Evolutionary conservation across 331 rosid genomes (phyloP).

Genomic region (Malus hybrid): DNA sequence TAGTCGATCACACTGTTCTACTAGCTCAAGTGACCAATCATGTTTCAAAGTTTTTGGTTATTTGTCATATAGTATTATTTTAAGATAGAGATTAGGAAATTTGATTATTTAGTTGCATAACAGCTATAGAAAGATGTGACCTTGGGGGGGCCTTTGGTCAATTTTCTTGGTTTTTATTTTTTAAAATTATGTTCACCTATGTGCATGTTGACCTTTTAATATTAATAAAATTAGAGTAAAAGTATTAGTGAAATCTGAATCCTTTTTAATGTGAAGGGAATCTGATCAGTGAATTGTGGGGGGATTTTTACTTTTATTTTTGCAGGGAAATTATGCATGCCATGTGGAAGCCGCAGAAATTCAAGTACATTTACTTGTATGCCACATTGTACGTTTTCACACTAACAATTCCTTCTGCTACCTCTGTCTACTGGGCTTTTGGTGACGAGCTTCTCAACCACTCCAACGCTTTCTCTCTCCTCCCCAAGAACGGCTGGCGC

Average conservation of each 20-base stretch:
- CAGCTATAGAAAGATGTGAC: neutral
- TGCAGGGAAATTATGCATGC: slow-evolving; percentile 98
- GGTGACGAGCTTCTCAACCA: slow-evolving; percentile 84
- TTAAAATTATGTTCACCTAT: neutral
- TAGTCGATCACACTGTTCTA: no score
- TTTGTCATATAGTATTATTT: neutral
- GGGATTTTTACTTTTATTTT: neutral
- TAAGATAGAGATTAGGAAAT: neutral
- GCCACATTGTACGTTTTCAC: slow-evolving; percentile 96
- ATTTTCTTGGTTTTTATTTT: neutral
- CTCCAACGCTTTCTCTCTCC: slow-evolving; percentile 88
- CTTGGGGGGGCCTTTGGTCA: slow-evolving; percentile 10
- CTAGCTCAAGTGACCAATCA: no score
- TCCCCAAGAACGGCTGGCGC: slow-evolving; percentile 66
- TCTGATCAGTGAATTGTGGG: slow-evolving; percentile 3
- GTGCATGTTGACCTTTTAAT: neutral
- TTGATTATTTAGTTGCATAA: neutral
- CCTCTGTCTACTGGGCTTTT: slow-evolving; percentile 93
- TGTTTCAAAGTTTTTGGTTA: neutral
- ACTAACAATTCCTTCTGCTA: slow-evolving; percentile 78
- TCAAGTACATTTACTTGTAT: slow-evolving; percentile 78
- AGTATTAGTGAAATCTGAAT: neutral
- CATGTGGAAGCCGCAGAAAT: slow-evolving; percentile 99
- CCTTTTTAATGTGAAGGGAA: neutral
- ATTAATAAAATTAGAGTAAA: neutral